Conservation (phyloP, 1,139 yeast genomes). For the Hanseniaspora uvarum region DNA sequence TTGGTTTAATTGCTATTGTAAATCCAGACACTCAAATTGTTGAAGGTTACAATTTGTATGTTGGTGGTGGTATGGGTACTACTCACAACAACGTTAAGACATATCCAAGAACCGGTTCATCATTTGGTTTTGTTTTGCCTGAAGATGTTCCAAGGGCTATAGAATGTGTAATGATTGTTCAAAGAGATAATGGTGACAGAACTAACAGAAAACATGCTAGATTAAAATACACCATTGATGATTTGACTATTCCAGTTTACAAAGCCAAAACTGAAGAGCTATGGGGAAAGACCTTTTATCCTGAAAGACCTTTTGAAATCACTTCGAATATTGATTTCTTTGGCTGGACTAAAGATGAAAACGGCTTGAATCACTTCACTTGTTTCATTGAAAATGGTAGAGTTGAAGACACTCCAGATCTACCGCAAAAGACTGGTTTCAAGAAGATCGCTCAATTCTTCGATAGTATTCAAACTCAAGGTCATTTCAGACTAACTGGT, state of each 20-base stretch:
- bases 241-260: slow-evolving; percentile 75
- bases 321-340: slow-evolving; percentile 82
- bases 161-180: slow-evolving; percentile 87
- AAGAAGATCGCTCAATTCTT: slow-evolving; percentile 58
- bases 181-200: slow-evolving; percentile 93
- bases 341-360: slow-evolving; percentile 90
- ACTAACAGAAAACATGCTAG: slow-evolving; percentile 95
- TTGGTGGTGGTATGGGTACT: slow-evolving; percentile 99
- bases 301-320: slow-evolving; percentile 62
- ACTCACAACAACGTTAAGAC: slow-evolving; percentile 96
- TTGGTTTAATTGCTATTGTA: slow-evolving; percentile 83
- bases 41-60: slow-evolving; percentile 74
- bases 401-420: slow-evolving; percentile 82
- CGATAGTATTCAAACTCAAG: slow-evolving; percentile 45
- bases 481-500: slow-evolving; percentile 89
- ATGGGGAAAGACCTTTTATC: slow-evolving; percentile 65
- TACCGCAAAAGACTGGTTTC: slow-evolving; percentile 84
- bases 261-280: slow-evolving; percentile 71
- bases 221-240: slow-evolving; percentile 92
- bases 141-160: slow-evolving; percentile 69
- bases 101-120: slow-evolving; percentile 86
- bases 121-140: slow-evolving; percentile 62
- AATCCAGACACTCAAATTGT: slow-evolving; percentile 47
- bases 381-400: slow-evolving; percentile 95
- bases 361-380: slow-evolving; percentile 79